These are phyloP conservation scores for Colletotrichum orchidophilum DNA, from an alignment of 2,329 filamentous ascomycete species.

Conservation along the genomic window DNA sequence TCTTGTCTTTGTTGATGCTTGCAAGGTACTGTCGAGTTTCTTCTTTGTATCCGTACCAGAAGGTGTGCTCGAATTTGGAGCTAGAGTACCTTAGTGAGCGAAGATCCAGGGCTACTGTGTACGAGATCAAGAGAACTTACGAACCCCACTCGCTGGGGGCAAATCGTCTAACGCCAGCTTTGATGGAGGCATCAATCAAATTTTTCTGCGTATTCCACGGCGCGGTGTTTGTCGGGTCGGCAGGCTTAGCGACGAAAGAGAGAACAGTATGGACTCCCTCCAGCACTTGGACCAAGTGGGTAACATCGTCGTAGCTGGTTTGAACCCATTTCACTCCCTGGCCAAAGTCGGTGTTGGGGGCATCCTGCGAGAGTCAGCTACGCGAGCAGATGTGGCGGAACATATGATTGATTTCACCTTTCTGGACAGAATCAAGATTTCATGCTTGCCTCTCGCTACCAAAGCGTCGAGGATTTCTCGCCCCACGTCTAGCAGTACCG, in stretches of 20 bases:
- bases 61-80: conserved; percentile 46
- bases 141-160: conserved; percentile 67
- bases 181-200: conserved; percentile 67
- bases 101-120: not conserved
- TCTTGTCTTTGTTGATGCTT: conserved; percentile 57
- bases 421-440: conserved; percentile 61
- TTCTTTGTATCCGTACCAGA: conserved; percentile 62
- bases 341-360: conserved; percentile 13
- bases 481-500: conserved; percentile 54
- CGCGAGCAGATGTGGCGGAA: not conserved
- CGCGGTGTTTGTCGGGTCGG: conserved; percentile 41
- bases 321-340: conserved; percentile 49
- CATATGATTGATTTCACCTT: conserved; percentile 43
- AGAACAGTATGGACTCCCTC: conserved; percentile 61
- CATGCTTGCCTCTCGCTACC: conserved; percentile 57
- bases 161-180: conserved; percentile 68
- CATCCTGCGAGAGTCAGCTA: conserved; percentile 36
- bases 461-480: conserved; percentile 62
- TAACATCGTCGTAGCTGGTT: conserved; percentile 55
- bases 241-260: conserved; percentile 53
- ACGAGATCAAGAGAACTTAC: conserved; percentile 39
- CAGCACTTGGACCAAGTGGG: conserved; percentile 48
- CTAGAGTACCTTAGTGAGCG: not conserved
- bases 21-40: conserved; percentile 58
- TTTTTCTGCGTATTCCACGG: conserved; percentile 61